Evolutionary conservation across 164 flowering plant genomes (phyloP), one percentile per base, ranked within the genome.

Genomic region (Annona cherimola): DNA sequence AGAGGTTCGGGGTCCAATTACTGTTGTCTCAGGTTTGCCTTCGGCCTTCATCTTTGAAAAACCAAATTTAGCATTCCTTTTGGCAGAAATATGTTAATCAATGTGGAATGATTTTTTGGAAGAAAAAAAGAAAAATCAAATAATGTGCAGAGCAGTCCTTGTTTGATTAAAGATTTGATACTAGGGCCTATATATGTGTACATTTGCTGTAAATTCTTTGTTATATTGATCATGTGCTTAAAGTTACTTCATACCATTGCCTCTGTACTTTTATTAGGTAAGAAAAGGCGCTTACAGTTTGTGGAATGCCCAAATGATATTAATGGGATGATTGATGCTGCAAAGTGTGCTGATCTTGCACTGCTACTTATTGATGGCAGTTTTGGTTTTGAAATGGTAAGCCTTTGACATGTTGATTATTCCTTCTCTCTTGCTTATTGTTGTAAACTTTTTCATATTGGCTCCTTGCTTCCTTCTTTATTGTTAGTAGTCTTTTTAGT

Each of bases 351-450:
- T 70, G 98, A 95, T 84, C 66, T 90, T 35, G 97, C 92, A 5
- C 76, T 95, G 77, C 91, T 95, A 66, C 94, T 95, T 16, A 85
- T 91, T 50, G 96, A 95, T 83, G 99, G 98, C 77, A 89, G 98
- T 80, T 95, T 89, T 78, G 99, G 99, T 1, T 95, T 95, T 84
- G 99, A 93, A 82, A 95, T 95, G 98, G 99, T 95, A 80, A 82
- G 90, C 66, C 18, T 8, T 2, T 2, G 57, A 55, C 44, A 19
- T 7, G n/a, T n/a, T 44, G 11, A 60, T 45, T 4, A 59, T 8
- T 41, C 41, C 42, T 12, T 63, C 11, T 14, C 26, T 57, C 4
- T 50, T 41, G 20, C 7, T 16, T 40, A 18, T 19, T 11, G 39
- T 50, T 43, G 69, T 43, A 4, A 18, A n/a, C 20, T 39, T 66